Conservation (phyloP, 2,329 filamentous ascomycete species). For the Phyllosticta citriasiana region DNA sequence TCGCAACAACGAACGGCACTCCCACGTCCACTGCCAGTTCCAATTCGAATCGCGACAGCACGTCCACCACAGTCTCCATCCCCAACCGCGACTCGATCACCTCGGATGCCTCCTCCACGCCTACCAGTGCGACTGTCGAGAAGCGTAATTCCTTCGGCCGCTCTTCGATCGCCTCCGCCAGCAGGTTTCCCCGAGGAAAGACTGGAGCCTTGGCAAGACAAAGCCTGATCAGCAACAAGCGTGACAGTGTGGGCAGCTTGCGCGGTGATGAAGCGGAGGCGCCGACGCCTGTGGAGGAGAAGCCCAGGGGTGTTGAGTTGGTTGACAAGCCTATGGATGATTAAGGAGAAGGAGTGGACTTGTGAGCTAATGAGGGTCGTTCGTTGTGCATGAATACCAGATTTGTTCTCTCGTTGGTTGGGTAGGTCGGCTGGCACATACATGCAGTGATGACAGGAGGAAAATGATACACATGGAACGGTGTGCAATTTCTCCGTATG, state of each 20-base stretch:
- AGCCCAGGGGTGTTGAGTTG: slow-evolving; percentile 50
- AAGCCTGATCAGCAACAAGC: slow-evolving; percentile 19
- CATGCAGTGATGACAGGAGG: neutral
- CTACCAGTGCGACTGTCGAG: slow-evolving; percentile 33
- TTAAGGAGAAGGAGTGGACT: slow-evolving; percentile 23
- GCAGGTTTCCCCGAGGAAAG: slow-evolving; percentile 35
- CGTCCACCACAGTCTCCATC: slow-evolving; percentile 11
- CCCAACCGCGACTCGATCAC: slow-evolving; percentile 9
- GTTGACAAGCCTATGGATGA: slow-evolving; percentile 73
- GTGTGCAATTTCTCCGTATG: neutral
- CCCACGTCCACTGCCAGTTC: slow-evolving; percentile 14
- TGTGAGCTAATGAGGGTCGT: neutral
- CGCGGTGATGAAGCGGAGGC: slow-evolving; percentile 20
- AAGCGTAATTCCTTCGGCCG: slow-evolving; percentile 57
- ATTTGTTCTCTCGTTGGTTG: neutral
- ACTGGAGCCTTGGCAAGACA: slow-evolving; percentile 41
- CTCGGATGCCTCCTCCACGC: slow-evolving; percentile 9
- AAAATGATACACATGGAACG: neutral
- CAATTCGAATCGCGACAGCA: slow-evolving; percentile 12
- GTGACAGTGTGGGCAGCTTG: slow-evolving; percentile 22
- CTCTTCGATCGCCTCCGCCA: slow-evolving; percentile 26
- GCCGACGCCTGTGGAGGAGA: slow-evolving; percentile 31
- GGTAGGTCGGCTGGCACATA: neutral
- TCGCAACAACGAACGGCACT: slow-evolving; percentile 25
- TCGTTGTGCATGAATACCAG: neutral